Evolutionary conservation across 768 basidiomycete genomes (phyloP), one percentile per base, ranked within the genome.

Genomic region (Boletus insuetus): DNA sequence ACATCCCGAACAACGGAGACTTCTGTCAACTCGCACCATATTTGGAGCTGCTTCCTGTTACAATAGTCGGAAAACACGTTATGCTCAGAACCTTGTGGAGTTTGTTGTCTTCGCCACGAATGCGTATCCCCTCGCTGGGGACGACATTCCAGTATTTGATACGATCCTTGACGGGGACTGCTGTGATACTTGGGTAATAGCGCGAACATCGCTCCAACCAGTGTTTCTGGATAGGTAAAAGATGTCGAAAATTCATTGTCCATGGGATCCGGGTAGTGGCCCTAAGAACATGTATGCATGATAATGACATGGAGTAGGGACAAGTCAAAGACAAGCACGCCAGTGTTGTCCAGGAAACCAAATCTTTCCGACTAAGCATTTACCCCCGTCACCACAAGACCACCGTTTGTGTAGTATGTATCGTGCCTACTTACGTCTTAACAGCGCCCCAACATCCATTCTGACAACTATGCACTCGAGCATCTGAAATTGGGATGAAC

Each of bases 91-190:
- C 89, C 65, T 91, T 85, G 44, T 83, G 82, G 34, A 91, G 63
- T 16, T 78, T 80, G 26, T 77, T 75, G 56, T 77, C 75, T 69
- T 90, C 86, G 24, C 88, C 87, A 8, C 82, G 79, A 52, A 91
- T 59, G 46, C 86, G 81, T 64, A 94, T 82, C 51, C 79, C 81
- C 73, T 94, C 91, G 9, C 91, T 92, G 6, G 91, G 89, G 34
- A 91, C 86, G 56, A 94, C 80, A 65, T 93, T 94, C 91, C 91
- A 94, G 66, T 82, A 83, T 68, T 90, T 87, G 49, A 94, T 87
- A 45, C 91, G 79, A 63, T 91, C 86, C 53, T 78, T 77, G 12
- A 82, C 79, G 14, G 79, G 77, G 43, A 82, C 83, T 39, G 80
- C 79, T 67, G 87, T 88, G 51, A 74, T 43, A 10, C 51, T 54